Percentiles rank a stretch among this genome's conserved stretches.
Conservation (phyloP, 2,329 filamentous ascomycete genomes). For the Colletotrichum costaricense region DNA sequence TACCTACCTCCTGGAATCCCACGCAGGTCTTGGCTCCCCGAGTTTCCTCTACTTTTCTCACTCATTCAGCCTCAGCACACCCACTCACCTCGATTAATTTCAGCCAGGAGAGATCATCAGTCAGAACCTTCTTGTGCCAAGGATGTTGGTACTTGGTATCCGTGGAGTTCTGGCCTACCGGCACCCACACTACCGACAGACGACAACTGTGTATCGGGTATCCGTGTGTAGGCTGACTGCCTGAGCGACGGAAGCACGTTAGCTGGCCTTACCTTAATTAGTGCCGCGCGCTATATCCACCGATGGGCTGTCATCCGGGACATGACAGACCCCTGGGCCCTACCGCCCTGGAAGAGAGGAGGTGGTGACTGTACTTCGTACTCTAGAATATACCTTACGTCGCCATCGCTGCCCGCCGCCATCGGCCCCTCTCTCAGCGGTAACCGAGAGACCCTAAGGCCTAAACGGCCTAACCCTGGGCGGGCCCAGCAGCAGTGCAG, state of each 20-base stretch:
- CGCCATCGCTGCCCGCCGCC: not conserved
- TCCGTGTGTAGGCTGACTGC: not conserved
- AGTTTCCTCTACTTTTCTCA: not conserved
- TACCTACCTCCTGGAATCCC: not conserved
- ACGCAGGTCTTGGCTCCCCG: not conserved
- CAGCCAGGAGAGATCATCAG: too few relatives aligned
- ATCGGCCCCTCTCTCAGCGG: constrained; percentile 13
- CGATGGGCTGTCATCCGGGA: constrained; percentile 17
- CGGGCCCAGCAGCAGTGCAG: not conserved
- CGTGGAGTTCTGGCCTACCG: not conserved
- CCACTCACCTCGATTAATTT: too few relatives aligned
- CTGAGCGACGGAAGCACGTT: not conserved
- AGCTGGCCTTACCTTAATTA: not conserved
- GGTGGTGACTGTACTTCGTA: not conserved
- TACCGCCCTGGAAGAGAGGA: not conserved
- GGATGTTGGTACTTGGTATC: not conserved
- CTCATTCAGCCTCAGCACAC: not conserved
- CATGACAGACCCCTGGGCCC: constrained; percentile 17
- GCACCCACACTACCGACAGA: not conserved
- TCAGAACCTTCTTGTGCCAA: not conserved
- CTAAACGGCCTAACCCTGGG: constrained; percentile 13
- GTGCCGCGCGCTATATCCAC: constrained; percentile 19
- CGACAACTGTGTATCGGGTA: not conserved
- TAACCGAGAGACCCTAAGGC: constrained; percentile 6
- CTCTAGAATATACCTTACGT: not conserved